A percentile compares a stretch with the other conserved stretches of the same genome.
These are phyloP conservation scores for Apiospora rasikravindrae DNA, from an alignment of 2,329 filamentous ascomycete genomes.

Conservation along the genomic window DNA sequence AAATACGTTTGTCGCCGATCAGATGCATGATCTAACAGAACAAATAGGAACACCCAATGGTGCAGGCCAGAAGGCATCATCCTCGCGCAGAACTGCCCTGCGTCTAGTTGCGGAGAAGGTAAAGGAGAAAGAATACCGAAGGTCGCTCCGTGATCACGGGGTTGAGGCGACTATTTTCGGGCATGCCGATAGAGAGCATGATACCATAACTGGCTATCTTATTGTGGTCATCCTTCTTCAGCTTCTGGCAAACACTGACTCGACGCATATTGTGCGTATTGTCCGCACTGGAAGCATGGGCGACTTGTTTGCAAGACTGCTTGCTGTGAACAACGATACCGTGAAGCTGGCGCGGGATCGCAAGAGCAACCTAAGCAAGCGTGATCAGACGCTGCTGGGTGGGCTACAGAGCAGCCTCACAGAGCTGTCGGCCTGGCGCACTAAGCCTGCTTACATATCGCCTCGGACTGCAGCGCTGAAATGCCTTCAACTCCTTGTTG, in stretches of 20 bases:
- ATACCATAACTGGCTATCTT: conserved; percentile 66
- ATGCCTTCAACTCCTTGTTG: conserved; percentile 63
- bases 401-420: conserved; percentile 60
- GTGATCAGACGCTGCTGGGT: conserved; percentile 61
- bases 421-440: conserved; percentile 65
- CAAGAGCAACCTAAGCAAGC: conserved; percentile 71
- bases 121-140: conserved; percentile 65
- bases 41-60: conserved; percentile 59
- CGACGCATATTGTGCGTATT: conserved; percentile 63
- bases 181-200: conserved; percentile 62
- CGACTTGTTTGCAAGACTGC: conserved; percentile 59
- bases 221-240: conserved; percentile 68
- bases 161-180: conserved; percentile 72
- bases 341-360: conserved; percentile 66
- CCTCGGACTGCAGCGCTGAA: conserved; percentile 69
- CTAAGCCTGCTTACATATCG: conserved; percentile 57
- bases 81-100: conserved; percentile 62
- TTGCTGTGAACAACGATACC: conserved; percentile 62
- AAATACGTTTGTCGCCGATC: conserved; percentile 69
- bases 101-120: conserved; percentile 65
- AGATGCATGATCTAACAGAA: conserved; percentile 67
- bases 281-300: conserved; percentile 61
- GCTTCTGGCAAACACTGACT: conserved; percentile 65
- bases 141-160: conserved; percentile 75
- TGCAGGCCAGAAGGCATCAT: conserved; percentile 44